Percentiles rank a stretch among this genome's conserved stretches.
These are phyloP conservation scores for Pyrenula aspistea DNA, from an alignment of 495 filamentous ascomycete genomes.

Conservation along the genomic window DNA sequence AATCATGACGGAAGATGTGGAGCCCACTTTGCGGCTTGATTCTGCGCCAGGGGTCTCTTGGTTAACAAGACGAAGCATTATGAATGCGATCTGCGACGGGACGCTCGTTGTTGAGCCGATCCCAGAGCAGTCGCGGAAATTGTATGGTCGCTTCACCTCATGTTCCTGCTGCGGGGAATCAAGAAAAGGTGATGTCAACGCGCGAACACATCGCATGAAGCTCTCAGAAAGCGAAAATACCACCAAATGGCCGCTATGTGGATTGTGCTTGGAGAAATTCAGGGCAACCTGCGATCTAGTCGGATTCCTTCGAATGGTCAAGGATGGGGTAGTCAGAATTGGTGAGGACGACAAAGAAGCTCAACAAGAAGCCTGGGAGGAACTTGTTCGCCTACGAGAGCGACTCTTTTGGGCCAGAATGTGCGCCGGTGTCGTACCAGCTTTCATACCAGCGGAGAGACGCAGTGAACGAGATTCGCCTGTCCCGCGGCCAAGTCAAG, in stretches of 20 bases:
- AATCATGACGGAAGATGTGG: constrained; percentile 75
- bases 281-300: constrained; percentile 85
- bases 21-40: constrained; percentile 85
- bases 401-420: constrained; percentile 93
- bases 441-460: constrained; percentile 20
- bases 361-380: constrained; percentile 81
- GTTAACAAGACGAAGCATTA: constrained; percentile 73
- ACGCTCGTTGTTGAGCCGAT: constrained; percentile 80
- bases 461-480: not conserved
- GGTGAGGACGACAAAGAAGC: constrained; percentile 66
- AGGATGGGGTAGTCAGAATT: constrained; percentile 73
- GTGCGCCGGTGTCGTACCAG: constrained; percentile 76
- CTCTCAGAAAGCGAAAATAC: constrained; percentile 74
- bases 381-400: constrained; percentile 76
- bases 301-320: constrained; percentile 76
- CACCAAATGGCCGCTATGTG: constrained; percentile 80
- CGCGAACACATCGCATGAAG: constrained; percentile 78
- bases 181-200: constrained; percentile 53
- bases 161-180: constrained; percentile 86
- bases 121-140: constrained; percentile 43
- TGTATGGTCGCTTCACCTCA: constrained; percentile 49
- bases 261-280: constrained; percentile 73
- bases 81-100: constrained; percentile 76
- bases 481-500: not conserved
- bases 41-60: constrained; percentile 83